Evolutionary conservation across 345 rosid species (phyloP).

Genomic region (Lagerstroemia speciosa): DNA sequence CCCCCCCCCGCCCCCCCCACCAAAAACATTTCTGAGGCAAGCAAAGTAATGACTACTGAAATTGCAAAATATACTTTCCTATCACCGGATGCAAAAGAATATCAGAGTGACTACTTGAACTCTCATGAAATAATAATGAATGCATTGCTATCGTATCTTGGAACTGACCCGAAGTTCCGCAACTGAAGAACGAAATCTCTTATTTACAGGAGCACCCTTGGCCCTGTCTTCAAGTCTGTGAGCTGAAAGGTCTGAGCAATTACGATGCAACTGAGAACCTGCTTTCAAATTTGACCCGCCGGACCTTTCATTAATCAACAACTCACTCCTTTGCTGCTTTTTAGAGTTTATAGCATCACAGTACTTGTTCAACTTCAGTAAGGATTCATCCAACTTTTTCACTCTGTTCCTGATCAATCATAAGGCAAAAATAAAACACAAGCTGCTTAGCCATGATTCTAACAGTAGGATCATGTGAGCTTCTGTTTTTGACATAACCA

Average conservation of each 20-base stretch:
- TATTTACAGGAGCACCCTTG: conserved; percentile 36
- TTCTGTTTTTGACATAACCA: not conserved
- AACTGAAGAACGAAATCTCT: conserved; percentile 41
- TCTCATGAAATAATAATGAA: too few relatives aligned
- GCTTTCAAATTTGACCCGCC: conserved; percentile 30
- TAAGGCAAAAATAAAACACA: too few relatives aligned
- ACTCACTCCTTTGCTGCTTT: conserved; percentile 39
- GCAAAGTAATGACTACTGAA: not conserved
- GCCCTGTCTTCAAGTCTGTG: conserved; percentile 45
- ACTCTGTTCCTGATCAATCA: too few relatives aligned
- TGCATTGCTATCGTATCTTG: not conserved
- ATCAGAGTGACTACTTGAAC: too few relatives aligned
- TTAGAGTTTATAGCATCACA: conserved; percentile 24
- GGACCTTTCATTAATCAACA: conserved; percentile 29
- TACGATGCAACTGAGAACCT: conserved; percentile 33
- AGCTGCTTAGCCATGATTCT: too few relatives aligned
- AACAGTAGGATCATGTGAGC: too few relatives aligned
- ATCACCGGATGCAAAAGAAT: too few relatives aligned
- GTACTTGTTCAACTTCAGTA: conserved; percentile 27
- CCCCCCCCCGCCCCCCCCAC: too few relatives aligned
- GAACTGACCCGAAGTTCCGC: conserved; percentile 45
- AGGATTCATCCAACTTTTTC: conserved; percentile 28
- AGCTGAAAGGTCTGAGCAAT: conserved; percentile 29
- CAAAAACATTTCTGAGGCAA: too few relatives aligned
- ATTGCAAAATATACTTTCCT: too few relatives aligned